Evolutionary conservation across 164 flowering plant species (phyloP), one percentile per base, ranked within the genome.

Genomic region (Euptelea pleiosperma): DNA sequence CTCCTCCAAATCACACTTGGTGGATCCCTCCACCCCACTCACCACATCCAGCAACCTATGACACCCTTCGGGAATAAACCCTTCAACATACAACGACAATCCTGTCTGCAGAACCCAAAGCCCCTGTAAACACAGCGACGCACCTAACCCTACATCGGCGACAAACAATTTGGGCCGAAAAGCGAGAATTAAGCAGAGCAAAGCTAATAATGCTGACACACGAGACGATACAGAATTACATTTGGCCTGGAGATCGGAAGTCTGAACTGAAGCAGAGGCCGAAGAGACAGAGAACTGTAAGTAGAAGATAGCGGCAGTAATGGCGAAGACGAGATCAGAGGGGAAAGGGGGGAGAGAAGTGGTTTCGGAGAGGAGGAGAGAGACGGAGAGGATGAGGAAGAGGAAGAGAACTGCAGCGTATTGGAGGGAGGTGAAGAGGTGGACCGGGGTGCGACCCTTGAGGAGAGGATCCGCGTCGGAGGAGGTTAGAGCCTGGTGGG

Each of bases 41-140:
- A 74, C 87, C 16, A 93, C 94, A 62, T 93, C 97, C 24, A 93
- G 71, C 64, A 93, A 59, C 54, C 78, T 66, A 49, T 93, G 92
- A 49, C 99, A 93, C 0, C 99, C 99, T 15, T 90, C 91, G 0
- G 97, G 97, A 5, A 93, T 88, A 57, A 93, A 88, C 15, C 79
- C 89, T 43, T 90, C 97, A 0, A 81, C 97, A 44, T 86, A 82
- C n/a, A 93, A 84, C 0, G 89, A 78, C 7, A 91, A 79, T 1
- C 92, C 95, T 0, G 95, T 87, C 72, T 89, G 98, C 8, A 87
- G 65, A 15, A 62, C 77, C 98, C 98, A 92, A 1, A 92, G 78
- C 9, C 96, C 98, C 64, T 87, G 87, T 35, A 92, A 56, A 60
- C 79, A 76, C 16, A 89, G 1, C 3, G 87, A 59, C 3, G 76